Evolutionary conservation across 2,329 filamentous ascomycete genomes (phyloP), one percentile per base, ranked within the genome.

Genomic region (Fusarium brachygibbosum): DNA sequence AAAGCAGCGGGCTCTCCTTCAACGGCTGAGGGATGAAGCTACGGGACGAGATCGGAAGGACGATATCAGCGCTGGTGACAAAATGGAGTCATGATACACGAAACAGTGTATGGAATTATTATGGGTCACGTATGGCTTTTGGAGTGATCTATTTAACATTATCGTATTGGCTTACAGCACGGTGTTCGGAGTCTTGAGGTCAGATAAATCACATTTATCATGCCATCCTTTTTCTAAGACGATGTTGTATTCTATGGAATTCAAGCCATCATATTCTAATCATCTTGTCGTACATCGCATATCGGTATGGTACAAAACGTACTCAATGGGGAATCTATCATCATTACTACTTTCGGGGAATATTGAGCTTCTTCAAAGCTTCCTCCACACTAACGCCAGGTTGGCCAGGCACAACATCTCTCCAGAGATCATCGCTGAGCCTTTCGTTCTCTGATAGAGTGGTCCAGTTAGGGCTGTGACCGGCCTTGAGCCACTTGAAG

Each of bases 401-500:
- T 51, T 86, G 86, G 11, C 91, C 91, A 12, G 86, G 86, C 13
- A 94, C 87, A 13, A 89, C 83, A 32, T 87, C 85, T 50, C 83
- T 87, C 94, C 94, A 97, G 1, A 91, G 82, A 3, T 86, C 82
- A 3, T 90, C 87, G 0, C 80, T 71, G 14, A 95, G 80, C 25
- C 86, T 85, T 56, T 90, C 82, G 2, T 83, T 83, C 53, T 88
- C 85, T 2, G 87, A 82, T 23, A 98, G 73, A 4, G 93, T 80
- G 34, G 84, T 87, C 93, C 95, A 99, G 76, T 99, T 94, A 3
- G 96, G 96, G 76, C 93, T 98, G 31, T 88, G 88, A 60, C 92
- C 93, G 17, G 87, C 85, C 79, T 94, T 97, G 68, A 98, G 86
- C 96, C 96, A 98, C 81, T 97, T 97, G 84, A 99, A 99, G 78